These are phyloP conservation scores for Aureoboletus auriporus DNA, from an alignment of 768 basidiomycete species.

Conservation along the genomic window DNA sequence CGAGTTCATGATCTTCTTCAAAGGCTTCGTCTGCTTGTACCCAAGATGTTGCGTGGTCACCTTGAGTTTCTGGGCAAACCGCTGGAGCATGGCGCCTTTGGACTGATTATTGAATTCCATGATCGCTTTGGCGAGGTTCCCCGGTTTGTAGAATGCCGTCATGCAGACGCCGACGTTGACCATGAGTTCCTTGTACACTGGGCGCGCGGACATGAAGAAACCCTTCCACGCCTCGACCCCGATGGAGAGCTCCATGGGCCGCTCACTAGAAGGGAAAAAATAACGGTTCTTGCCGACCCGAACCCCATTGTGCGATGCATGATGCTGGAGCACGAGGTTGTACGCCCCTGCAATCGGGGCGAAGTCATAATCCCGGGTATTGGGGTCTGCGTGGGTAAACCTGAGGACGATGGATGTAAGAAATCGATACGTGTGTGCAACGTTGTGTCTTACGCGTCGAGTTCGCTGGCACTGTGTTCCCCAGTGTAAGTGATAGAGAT, in stretches of 20 bases:
- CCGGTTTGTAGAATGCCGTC: slow-evolving; percentile 53
- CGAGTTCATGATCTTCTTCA: slow-evolving; percentile 35
- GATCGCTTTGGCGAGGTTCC: slow-evolving; percentile 61
- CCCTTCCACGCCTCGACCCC: slow-evolving; percentile 45
- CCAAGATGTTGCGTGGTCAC: slow-evolving; percentile 56
- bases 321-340: slow-evolving; percentile 44
- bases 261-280: slow-evolving; percentile 40
- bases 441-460: slow-evolving; percentile 31
- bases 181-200: slow-evolving; percentile 45
- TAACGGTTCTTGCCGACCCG: slow-evolving; percentile 49
- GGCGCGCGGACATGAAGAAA: slow-evolving; percentile 50
- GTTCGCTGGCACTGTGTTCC: slow-evolving; percentile 27
- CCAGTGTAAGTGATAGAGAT: slow-evolving; percentile 32
- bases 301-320: slow-evolving; percentile 41
- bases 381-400: slow-evolving; percentile 35
- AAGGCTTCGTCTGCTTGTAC: slow-evolving; percentile 46
- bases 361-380: slow-evolving; percentile 38
- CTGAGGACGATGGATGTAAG: slow-evolving; percentile 22
- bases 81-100: slow-evolving; percentile 40
- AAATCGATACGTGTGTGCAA: background rate
- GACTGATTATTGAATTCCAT: slow-evolving; percentile 42
- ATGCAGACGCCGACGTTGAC: slow-evolving; percentile 54
- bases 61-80: slow-evolving; percentile 51
- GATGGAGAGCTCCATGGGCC: slow-evolving; percentile 25
- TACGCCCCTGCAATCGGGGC: slow-evolving; percentile 42